Evolutionary conservation across 441 rosid species (phyloP), one percentile per base, ranked within the genome.

Genomic region (Rhodomyrtus psidioides): DNA sequence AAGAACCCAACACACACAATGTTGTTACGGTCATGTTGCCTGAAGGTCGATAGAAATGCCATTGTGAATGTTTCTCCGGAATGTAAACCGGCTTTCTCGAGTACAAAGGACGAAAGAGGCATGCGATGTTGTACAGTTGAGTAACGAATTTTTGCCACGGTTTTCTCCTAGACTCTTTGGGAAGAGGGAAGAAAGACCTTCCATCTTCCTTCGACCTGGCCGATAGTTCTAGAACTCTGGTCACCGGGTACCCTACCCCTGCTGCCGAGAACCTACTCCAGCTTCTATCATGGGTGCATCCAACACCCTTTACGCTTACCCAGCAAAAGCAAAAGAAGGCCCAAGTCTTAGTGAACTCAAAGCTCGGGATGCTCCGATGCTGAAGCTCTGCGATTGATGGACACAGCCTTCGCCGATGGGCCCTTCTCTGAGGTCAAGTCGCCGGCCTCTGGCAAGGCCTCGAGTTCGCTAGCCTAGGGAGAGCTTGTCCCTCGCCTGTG

Each of bases 271-370:
- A 53, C 26, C 85, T 88, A 87, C 34, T 49, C 86, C 87, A n/a
- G 56, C n/a, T 49, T 83, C 74, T 89, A 86, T 65, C 87, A 89
- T 84, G 84, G 87, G 90, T 34, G 21, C 28, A 27, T 55, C 83
- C 28, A 53, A 49, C 83, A 55, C 91, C 17, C 81, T 86, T 59
- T 84, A 87, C 86, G 84, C 92, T 89, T 83, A 82, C 82, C 34
- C 34, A 7, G 44, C 44, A 96, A 90, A 15, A 97, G 95, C 27
- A 96, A 95, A 13, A 97, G 97, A 44, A 97, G 93, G 12, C 93
- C 94, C 12, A 95, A 92, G 7, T 90, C 89, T 46, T 94, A 92
- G 90, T 93, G 93, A 54, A 95, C 94, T 98, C 98, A 97, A 34
- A 94, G 96, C 21, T 86, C 87, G 6, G 95, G 95, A 49, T 92